A percentile compares a stretch with the other conserved stretches of the same genome.
phyloP scores from a whole-genome alignment of 164 flowering plant species.

The Dillenia suffruticosa region DNA sequence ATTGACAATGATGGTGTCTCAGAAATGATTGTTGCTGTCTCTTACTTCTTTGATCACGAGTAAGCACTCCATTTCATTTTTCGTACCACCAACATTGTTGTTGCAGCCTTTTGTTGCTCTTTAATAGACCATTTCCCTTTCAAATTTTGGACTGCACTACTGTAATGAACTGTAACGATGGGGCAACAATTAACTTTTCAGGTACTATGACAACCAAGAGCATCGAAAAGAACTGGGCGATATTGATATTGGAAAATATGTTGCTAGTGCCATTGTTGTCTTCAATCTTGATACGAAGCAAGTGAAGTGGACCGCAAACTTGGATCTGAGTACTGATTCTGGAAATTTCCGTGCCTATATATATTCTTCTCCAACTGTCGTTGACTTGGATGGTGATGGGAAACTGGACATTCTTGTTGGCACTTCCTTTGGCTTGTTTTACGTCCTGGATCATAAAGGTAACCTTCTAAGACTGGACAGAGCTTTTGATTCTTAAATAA shows the following conservation, averaged over 20 bases:
- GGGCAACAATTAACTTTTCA: slow-evolving; percentile 31
- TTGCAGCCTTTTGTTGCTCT: not conserved
- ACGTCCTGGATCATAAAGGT: slow-evolving; percentile 96
- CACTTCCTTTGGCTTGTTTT: slow-evolving; percentile 91
- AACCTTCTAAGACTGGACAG: slow-evolving; percentile 14
- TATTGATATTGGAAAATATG: slow-evolving; percentile 84
- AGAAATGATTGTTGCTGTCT: slow-evolving; percentile 95
- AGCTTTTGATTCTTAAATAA: not conserved
- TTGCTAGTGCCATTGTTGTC: slow-evolving; percentile 88
- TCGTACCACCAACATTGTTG: not conserved
- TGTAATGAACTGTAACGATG: slow-evolving; percentile 13
- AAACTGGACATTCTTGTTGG: slow-evolving; percentile 93
- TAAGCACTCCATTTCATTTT: slow-evolving; percentile 29
- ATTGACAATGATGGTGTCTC: slow-evolving; percentile 90
- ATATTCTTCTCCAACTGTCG: slow-evolving; percentile 93
- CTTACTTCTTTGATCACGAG: slow-evolving; percentile 99
- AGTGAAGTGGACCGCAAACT: slow-evolving; percentile 79
- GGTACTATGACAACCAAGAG: slow-evolving; percentile 95
- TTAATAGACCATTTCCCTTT: not conserved
- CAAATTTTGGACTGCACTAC: not conserved
- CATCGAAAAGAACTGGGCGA: slow-evolving; percentile 84
- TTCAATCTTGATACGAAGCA: slow-evolving; percentile 95
- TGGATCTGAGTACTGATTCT: slow-evolving; percentile 79
- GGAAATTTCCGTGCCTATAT: slow-evolving; percentile 75
- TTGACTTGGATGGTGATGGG: slow-evolving; percentile 97